Percentiles rank a stretch among this genome's conserved stretches.
phyloP scores from a whole-genome alignment of 2,329 filamentous ascomycete species.

The Dendryphion nanum region DNA sequence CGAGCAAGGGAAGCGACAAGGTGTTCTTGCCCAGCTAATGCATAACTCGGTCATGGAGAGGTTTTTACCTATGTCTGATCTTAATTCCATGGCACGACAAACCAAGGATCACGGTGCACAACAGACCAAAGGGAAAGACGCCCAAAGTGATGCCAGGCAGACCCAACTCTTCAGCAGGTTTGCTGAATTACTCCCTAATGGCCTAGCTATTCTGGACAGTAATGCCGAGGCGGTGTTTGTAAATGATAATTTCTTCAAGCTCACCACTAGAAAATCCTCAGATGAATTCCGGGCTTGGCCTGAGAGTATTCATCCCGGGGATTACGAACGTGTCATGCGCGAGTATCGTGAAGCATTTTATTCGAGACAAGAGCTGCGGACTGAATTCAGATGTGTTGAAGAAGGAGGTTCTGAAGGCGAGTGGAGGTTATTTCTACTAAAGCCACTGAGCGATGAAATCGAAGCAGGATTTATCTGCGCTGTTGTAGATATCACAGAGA shows the following conservation, averaged over 20 bases:
- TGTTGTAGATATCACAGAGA: constrained; percentile 47
- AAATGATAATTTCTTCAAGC: constrained; percentile 46
- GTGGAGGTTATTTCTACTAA: constrained; percentile 45
- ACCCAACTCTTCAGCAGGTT: constrained; percentile 45
- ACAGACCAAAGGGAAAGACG: constrained; percentile 4
- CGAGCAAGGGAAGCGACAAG: constrained; percentile 26
- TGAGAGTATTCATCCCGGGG: constrained; percentile 45
- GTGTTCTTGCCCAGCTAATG: constrained; percentile 32
- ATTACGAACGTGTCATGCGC: constrained; percentile 46
- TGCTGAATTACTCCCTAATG: constrained; percentile 47
- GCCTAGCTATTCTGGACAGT: constrained; percentile 46
- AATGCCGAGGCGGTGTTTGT: constrained; percentile 47
- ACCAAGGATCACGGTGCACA: constrained; percentile 11
- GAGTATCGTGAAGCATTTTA: constrained; percentile 45
- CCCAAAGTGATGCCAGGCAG: constrained; percentile 33
- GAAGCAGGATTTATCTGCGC: constrained; percentile 48
- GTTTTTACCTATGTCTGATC: constrained; percentile 25
- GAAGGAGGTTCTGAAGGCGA: constrained; percentile 27
- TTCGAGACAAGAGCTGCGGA: constrained; percentile 36
- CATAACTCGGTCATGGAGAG: constrained; percentile 17
- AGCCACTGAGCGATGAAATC: constrained; percentile 42
- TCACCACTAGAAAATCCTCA: constrained; percentile 43
- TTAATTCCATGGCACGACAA: constrained; percentile 16
- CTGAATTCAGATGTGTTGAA: constrained; percentile 43
- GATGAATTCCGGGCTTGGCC: constrained; percentile 47